A percentile compares a stretch with the other conserved stretches of the same genome.
These are phyloP conservation scores for Astragalus membranaceus DNA, from an alignment of 306 rosid species.

Conservation along the genomic window DNA sequence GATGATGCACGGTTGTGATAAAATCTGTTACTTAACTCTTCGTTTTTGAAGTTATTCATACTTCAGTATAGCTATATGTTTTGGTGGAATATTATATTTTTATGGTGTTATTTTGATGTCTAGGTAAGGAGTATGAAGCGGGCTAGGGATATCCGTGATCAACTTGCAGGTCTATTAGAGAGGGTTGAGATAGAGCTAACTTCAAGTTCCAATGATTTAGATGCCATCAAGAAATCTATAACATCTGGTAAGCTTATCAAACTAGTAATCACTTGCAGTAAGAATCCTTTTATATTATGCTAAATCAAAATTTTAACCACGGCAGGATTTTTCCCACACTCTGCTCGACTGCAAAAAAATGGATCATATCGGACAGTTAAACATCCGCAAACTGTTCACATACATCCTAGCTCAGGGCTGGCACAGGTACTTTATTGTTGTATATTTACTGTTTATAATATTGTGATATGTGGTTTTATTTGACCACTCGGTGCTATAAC, in stretches of 20 bases:
- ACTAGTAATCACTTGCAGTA: not conserved
- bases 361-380: conserved; percentile 79
- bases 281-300: not conserved
- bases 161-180: conserved; percentile 86
- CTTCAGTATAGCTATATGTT: not conserved
- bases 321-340: conserved; percentile 84
- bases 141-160: conserved; percentile 92
- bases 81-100: conserved; percentile 10
- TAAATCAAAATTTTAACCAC: conserved; percentile 8
- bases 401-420: conserved; percentile 94
- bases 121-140: conserved; percentile 98
- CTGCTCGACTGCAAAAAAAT: conserved; percentile 71
- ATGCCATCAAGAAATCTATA: conserved; percentile 77
- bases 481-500: too few relatives aligned
- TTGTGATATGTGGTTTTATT: not conserved
- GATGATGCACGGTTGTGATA: not conserved
- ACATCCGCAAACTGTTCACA: conserved; percentile 81
- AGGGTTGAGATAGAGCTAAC: conserved; percentile 85
- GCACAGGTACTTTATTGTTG: conserved; percentile 47
- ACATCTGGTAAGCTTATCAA: conserved; percentile 56
- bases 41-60: not conserved
- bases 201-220: conserved; percentile 54
- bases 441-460: not conserved
- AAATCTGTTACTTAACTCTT: not conserved
- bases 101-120: conserved; percentile 10